Percentiles rank a stretch among this genome's conserved stretches.
These are phyloP conservation scores for Triglochin maritima DNA, from an alignment of 106 monocot genomes.

Conservation along the genomic window DNA sequence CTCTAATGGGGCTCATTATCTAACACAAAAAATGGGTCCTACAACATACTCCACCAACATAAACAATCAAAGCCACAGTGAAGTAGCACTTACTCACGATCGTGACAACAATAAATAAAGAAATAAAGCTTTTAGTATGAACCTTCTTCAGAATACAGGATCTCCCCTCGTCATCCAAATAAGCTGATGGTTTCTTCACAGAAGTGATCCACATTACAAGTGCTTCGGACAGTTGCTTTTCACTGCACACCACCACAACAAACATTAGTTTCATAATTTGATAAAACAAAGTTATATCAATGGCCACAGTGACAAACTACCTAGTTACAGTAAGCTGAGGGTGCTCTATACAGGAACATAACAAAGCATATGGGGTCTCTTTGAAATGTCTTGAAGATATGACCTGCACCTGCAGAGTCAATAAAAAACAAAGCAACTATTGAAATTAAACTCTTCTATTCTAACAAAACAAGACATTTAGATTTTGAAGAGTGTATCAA, in stretches of 20 bases:
- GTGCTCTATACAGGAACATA: constrained; percentile 33
- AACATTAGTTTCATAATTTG: not conserved
- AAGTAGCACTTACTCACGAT: not conserved
- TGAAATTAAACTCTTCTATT: not conserved
- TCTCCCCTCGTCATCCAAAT: too few relatives aligned
- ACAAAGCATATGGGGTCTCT: constrained; percentile 30
- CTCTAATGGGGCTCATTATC: not conserved
- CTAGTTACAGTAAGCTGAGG: constrained; percentile 37
- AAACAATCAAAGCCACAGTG: not conserved
- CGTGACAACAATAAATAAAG: not conserved
- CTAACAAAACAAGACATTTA: not conserved
- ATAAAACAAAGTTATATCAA: not conserved
- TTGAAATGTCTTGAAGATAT: constrained; percentile 30
- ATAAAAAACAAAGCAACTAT: not conserved
- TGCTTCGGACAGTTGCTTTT: constrained; percentile 52
- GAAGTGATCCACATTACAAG: constrained; percentile 31
- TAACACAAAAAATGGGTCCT: not conserved
- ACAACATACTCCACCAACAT: not conserved
- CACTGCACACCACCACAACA: constrained; percentile 20
- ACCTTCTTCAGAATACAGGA: constrained; percentile 37
- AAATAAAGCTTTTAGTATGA: not conserved
- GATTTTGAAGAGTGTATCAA: not conserved
- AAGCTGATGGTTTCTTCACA: too few relatives aligned
- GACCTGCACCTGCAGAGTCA: constrained; percentile 31
- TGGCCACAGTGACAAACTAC: constrained; percentile 3